These are phyloP conservation scores for Aotearoamyces nothofagi DNA, from an alignment of 2,329 filamentous ascomycete genomes.

Conservation along the genomic window DNA sequence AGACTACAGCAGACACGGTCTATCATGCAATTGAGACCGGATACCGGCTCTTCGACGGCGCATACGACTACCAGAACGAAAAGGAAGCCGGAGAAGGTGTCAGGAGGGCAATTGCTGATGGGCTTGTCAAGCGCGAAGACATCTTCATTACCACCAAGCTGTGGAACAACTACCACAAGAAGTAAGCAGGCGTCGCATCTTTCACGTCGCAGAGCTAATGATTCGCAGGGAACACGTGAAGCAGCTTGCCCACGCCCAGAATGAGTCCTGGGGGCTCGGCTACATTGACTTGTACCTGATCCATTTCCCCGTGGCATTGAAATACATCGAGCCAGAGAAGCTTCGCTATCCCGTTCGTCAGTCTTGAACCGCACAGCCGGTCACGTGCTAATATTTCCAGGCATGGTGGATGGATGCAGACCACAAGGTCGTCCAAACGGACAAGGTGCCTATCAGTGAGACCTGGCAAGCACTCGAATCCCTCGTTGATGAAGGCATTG, in stretches of 20 bases:
- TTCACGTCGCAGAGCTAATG: too few relatives aligned
- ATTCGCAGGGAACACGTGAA: constrained; percentile 50
- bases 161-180: constrained; percentile 49
- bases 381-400: constrained; percentile 4
- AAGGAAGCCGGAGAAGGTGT: constrained; percentile 50
- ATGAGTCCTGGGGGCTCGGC: constrained; percentile 30
- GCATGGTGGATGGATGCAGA: constrained; percentile 46
- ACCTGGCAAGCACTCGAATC: constrained; percentile 35
- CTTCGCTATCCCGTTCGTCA: constrained; percentile 13
- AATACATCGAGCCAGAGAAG: constrained; percentile 38
- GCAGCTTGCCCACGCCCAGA: constrained; percentile 41
- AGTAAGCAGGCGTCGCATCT: too few relatives aligned
- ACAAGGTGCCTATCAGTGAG: constrained; percentile 37
- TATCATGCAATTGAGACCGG: background rate
- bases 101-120: constrained; percentile 36
- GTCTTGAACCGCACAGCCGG: constrained; percentile 5
- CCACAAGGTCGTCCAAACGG: constrained; percentile 40
- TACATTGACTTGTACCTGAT: constrained; percentile 38
- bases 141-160: constrained; percentile 54
- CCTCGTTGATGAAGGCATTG: constrained; percentile 29
- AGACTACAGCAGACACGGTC: too few relatives aligned
- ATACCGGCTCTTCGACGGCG: constrained; percentile 23
- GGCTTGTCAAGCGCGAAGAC: constrained; percentile 43
- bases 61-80: constrained; percentile 48
- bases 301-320: constrained; percentile 45